Conservation (phyloP, 441 rosid genomes). For the Viola pubescens region DNA sequence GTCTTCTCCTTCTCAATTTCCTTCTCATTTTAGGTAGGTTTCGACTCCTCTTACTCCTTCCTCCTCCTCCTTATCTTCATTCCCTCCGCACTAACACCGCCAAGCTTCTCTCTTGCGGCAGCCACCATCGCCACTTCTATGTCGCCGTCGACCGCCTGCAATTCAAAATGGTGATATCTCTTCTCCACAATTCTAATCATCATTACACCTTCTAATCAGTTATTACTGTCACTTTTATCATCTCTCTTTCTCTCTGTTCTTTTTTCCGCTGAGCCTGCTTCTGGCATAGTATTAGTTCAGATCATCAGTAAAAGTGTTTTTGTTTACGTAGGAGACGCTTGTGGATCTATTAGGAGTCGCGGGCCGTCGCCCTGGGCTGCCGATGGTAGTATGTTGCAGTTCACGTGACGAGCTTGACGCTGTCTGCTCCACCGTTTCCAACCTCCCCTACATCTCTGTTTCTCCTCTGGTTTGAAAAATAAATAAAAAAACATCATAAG, state of each 20-base stretch:
- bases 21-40: constrained; percentile 36
- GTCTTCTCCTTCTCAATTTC: constrained; percentile 35
- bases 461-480: constrained; percentile 43
- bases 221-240: too few species aligned
- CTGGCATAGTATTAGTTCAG: neutral
- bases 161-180: constrained; percentile 54
- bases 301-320: too few species aligned
- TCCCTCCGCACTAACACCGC: neutral
- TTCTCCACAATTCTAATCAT: neutral
- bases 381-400: constrained; percentile 75
- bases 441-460: constrained; percentile 59
- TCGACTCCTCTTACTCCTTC: neutral
- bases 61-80: neutral
- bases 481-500: neutral
- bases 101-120: constrained; percentile 11
- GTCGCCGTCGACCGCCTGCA: constrained; percentile 75
- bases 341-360: constrained; percentile 56
- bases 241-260: neutral
- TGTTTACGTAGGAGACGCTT: constrained; percentile 50
- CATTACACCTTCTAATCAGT: neutral
- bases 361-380: constrained; percentile 60
- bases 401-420: constrained; percentile 86
- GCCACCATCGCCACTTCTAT: constrained; percentile 68
- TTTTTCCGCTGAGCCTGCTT: neutral
- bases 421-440: constrained; percentile 60